Evolutionary conservation across 75 land plant genomes (phyloP).

Genomic region (Ceratopteris richardii): DNA sequence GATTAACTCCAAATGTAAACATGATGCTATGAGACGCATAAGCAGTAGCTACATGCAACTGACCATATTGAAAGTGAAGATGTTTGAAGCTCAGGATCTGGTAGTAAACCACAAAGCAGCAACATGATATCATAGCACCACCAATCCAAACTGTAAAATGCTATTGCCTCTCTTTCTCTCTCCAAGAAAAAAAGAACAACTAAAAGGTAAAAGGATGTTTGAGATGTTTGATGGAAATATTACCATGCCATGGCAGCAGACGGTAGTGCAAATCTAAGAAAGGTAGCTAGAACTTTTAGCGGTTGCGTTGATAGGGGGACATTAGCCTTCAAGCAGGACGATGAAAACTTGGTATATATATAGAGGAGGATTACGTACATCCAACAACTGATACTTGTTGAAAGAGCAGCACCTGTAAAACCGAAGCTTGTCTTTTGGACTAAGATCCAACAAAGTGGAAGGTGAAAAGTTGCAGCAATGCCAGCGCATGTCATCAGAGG

Average conservation of each 20-base stretch:
- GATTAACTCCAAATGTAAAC: too few relatives aligned
- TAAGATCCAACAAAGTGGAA: conserved; percentile 19
- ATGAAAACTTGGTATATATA: conserved; percentile 44
- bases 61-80: conserved; percentile 64
- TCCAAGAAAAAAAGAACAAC: too few relatives aligned
- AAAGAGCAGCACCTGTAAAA: conserved; percentile 28
- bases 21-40: too few relatives aligned
- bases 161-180: too few relatives aligned
- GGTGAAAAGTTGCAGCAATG: conserved; percentile 10
- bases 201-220: too few relatives aligned
- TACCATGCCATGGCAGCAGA: conserved; percentile 86
- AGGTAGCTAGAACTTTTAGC: conserved; percentile 31
- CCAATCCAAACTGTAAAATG: conserved; percentile 59
- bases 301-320: conserved; percentile 52
- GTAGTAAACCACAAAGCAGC: conserved; percentile 52
- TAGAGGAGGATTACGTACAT: conserved; percentile 24
- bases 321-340: conserved; percentile 55
- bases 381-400: conserved; percentile 35
- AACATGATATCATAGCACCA: conserved; percentile 65
- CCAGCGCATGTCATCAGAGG: conserved; percentile 25
- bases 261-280: conserved; percentile 60
- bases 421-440: conserved; percentile 20
- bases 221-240: too few relatives aligned
- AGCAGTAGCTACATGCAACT: background rate
- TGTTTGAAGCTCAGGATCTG: conserved; percentile 64